Evolutionary conservation across 208 protist genomes (phyloP), one percentile per base, ranked within the genome.

Genomic region (Borovskyia barvae): DNA sequence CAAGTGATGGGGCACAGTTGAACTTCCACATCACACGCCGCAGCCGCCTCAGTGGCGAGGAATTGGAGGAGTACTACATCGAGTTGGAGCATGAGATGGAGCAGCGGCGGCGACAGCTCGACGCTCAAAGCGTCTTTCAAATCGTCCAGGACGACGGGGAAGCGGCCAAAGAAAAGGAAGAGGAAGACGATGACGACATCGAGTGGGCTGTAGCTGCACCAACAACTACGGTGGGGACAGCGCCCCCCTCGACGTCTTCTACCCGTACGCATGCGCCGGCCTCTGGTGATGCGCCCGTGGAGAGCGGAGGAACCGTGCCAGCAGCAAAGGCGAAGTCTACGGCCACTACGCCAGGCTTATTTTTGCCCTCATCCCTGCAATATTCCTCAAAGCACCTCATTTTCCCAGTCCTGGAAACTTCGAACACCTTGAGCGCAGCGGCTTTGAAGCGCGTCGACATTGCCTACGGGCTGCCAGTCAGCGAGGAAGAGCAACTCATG

Each of bases 11-110:
- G 15, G 70, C 80, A 45, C 17, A 3, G 29, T 50, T 92, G 8
- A 57, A 72, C 26, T 54, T 85, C 15, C 39, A 39, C 1, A 80
- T 80, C 47, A 75, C 65, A 14, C 71, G 68, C 12, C 80, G 89
- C 24, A 76, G 61, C 9, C 72, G 71, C 3, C 68, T 95, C 5
- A 84, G 71, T 40, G 83, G 77, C 19, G 90, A 92, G 57, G 86
- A 95, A 56, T 57, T 95, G 36, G 85, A 93, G 60, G 77, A 87
- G 66, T 95, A 91, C 67, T 95, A 93, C 69, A 45, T 94, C 19
- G 62, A 79, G 49, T 51, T 81, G 14, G 87, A 94, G 54, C 63
- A 62, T 40, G 80, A 83, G 20, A 25, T 78, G 32, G 81, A 91
- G 61, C 72, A 74, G 46, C 53, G 77, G 37, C 69, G 65, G 19